phyloP scores from a whole-genome alignment of 306 rosid species.

The Fragaria ananassa region DNA sequence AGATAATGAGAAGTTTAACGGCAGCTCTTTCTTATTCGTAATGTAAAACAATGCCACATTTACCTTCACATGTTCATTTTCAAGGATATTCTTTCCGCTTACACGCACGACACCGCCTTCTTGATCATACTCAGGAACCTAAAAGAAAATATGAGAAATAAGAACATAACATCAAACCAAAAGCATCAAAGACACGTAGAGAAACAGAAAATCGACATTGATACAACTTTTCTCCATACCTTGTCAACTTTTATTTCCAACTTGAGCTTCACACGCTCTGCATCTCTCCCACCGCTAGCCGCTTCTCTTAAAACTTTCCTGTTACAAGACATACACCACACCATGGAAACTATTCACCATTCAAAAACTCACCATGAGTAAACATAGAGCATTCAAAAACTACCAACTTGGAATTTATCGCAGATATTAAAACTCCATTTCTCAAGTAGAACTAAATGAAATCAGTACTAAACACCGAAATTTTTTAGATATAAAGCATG shows the following conservation, averaged over 20 bases:
- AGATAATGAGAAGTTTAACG: conserved; percentile 22
- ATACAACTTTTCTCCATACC: conserved; percentile 34
- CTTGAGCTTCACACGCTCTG: conserved; percentile 80
- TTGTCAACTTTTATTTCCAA: conserved; percentile 85
- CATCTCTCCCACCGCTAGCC: conserved; percentile 85
- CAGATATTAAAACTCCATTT: not conserved
- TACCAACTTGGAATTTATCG: not conserved
- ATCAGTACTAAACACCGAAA: not conserved
- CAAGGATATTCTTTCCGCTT: conserved; percentile 82
- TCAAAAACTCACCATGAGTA: not conserved
- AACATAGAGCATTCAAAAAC: not conserved
- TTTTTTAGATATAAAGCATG: not conserved
- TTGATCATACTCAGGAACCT: conserved; percentile 92
- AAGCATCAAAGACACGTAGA: not conserved
- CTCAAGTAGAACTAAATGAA: not conserved
- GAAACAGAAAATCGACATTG: not conserved
- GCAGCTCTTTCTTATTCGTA: not conserved
- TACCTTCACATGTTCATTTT: conserved; percentile 94
- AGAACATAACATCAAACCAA: not conserved
- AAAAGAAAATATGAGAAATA: conserved; percentile 3
- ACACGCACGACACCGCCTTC: conserved; percentile 75
- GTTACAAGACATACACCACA: conserved; percentile 7
- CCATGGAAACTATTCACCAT: not conserved
- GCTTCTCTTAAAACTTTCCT: conserved; percentile 87
- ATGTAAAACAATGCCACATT: conserved; percentile 12